Conservation (phyloP, 2,329 filamentous ascomycete species). For the Cadophora luteo-olivacea region DNA sequence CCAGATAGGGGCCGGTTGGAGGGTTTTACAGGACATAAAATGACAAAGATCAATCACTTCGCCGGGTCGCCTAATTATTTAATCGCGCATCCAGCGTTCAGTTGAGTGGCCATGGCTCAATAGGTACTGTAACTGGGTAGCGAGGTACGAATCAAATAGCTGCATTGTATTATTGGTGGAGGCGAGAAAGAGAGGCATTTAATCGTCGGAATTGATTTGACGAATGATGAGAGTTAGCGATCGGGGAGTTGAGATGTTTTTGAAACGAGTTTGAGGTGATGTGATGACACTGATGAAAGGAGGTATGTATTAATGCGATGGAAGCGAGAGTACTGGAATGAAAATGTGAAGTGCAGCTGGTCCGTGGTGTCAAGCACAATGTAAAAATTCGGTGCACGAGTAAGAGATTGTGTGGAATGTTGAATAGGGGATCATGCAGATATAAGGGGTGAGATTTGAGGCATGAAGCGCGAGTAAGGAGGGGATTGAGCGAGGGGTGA, state of each 20-base stretch:
- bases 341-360: not conserved
- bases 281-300: too few relatives aligned
- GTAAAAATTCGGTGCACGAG: not conserved
- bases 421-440: slow-evolving; percentile 5
- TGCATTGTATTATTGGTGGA: not conserved
- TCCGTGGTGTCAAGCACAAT: not conserved
- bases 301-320: not conserved
- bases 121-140: too few relatives aligned
- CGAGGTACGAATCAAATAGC: too few relatives aligned
- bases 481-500: not conserved
- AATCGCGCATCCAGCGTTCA: too few relatives aligned
- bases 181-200: not conserved
- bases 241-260: not conserved
- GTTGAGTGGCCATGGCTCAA: too few relatives aligned
- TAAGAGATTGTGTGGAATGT: not conserved
- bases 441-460: not conserved
- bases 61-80: too few relatives aligned
- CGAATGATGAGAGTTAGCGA: not conserved
- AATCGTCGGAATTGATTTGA: not conserved
- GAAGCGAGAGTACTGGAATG: not conserved
- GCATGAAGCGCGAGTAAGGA: slow-evolving; percentile 3
- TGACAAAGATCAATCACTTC: too few relatives aligned
- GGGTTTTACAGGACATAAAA: too few relatives aligned
- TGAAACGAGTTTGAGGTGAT: not conserved
- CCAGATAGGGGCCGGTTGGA: too few relatives aligned